Evolutionary conservation across 768 basidiomycete genomes (phyloP), one percentile per base, ranked within the genome.

Genomic region (Pholiota conissans): DNA sequence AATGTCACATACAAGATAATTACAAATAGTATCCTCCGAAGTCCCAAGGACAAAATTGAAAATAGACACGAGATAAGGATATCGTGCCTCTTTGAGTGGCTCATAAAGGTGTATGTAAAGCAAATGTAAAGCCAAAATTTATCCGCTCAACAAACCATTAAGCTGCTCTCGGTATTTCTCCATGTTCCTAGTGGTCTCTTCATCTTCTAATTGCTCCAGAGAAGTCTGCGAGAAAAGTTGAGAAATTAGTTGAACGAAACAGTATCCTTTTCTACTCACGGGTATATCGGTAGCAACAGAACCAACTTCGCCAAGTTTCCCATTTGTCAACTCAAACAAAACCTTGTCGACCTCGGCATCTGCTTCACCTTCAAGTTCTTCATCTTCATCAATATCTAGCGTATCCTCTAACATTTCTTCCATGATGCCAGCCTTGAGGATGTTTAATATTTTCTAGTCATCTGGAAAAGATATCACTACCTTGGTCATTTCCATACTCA

Each of bases 401-500:
- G 87, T 92, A 65, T 97, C 95, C 59, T 95, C 94, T 52, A 99
- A 75, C 97, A 98, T 98, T 71, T 99, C 97, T 64, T 94, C 92
- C 85, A 98, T 87, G 60, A 99, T 92, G 2, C 97, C 97, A 30
- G 95, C 94, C 95, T 98, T 63, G 40, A 11, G 28, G 34, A 29
- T 20, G 16, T 56, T 35, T n/a, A 34, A 35, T 37, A 42, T 13
- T 27, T 35, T 47, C 28, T 8, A 39, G 32, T 7, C 18, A 51
- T 16, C 20, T 32, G 24, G 27, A 7, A 32, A 55, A 10, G 16
- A 14, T 6, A 53, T 45, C 24, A 32, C 78, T 37, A 63, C 96
- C 84, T 98, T 98, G 60, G 92, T 98, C 97, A 98, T 98, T 74
- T 99, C 97, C 89, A 95, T 93, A 65, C 90, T 93, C 94, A 99